These are phyloP conservation scores for Xylaria multiplex DNA, from an alignment of 2,329 filamentous ascomycete genomes.

Conservation along the genomic window DNA sequence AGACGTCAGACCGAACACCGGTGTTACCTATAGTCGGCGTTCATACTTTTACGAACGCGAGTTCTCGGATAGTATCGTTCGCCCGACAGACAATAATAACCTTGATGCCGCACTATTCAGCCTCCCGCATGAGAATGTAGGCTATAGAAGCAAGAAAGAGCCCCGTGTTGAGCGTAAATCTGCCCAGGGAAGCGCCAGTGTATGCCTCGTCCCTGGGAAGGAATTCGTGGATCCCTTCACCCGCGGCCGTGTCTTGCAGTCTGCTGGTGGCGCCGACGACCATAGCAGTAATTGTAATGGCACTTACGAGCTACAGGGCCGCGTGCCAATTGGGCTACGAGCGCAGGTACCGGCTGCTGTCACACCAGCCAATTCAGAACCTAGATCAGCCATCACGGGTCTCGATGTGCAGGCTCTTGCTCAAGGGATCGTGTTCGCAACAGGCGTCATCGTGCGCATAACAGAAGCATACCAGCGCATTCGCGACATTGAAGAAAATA, in stretches of 20 bases:
- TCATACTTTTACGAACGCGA: constrained; percentile 30
- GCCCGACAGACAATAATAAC: not conserved
- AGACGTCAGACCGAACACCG: constrained; percentile 13
- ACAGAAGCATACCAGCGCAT: constrained; percentile 16
- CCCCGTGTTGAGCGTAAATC: no score
- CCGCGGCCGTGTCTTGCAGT: constrained; percentile 22
- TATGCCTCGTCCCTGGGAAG: no score
- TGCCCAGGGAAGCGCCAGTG: no score
- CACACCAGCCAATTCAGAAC: not conserved
- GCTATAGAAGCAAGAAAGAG: no score
- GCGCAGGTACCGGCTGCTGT: not conserved
- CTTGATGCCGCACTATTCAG: no score
- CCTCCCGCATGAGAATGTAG: no score
- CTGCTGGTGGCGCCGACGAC: not conserved
- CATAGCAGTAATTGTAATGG: no score
- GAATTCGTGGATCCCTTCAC: not conserved
- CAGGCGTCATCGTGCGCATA: constrained; percentile 4
- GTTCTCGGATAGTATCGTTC: constrained; percentile 30
- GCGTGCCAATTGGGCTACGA: not conserved
- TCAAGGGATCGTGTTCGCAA: not conserved
- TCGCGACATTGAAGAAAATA: constrained; percentile 3
- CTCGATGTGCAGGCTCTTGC: constrained; percentile 11
- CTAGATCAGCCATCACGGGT: not conserved
- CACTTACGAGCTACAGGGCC: not conserved
- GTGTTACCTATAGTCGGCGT: constrained; percentile 27